Evolutionary conservation across 2,329 filamentous ascomycete genomes (phyloP).

Genomic region (Amauroascus verrucosus): DNA sequence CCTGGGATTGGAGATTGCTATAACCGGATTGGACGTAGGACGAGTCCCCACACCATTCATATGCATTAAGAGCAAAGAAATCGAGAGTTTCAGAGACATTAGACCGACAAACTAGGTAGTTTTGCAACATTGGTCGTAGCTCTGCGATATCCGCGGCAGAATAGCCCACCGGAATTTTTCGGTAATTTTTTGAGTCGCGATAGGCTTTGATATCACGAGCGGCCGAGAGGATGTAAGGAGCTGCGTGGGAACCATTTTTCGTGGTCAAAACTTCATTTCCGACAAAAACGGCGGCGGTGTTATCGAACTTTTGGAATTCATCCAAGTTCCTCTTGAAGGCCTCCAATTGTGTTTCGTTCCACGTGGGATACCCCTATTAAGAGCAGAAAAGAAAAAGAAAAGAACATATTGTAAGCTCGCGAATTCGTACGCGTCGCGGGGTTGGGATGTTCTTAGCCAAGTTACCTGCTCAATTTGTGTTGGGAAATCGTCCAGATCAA

Average conservation of each 20-base stretch:
- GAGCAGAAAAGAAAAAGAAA: no score
- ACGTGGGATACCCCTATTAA: slow-evolving; percentile 48
- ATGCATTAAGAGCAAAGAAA: slow-evolving; percentile 78
- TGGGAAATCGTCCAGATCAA: slow-evolving; percentile 57
- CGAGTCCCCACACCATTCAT: slow-evolving; percentile 60
- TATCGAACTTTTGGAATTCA: slow-evolving; percentile 64
- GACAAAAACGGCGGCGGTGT: slow-evolving; percentile 73
- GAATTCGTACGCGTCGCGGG: background rate
- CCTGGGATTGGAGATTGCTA: slow-evolving; percentile 53
- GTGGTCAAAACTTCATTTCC: slow-evolving; percentile 67
- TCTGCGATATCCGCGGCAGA: slow-evolving; percentile 74
- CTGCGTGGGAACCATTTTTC: slow-evolving; percentile 49
- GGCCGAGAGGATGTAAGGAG: slow-evolving; percentile 75
- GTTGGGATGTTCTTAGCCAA: background rate
- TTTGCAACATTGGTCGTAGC: slow-evolving; percentile 53
- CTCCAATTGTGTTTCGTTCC: slow-evolving; percentile 62
- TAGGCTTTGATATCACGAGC: slow-evolving; percentile 75
- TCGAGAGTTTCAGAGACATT: slow-evolving; percentile 60
- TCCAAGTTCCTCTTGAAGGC: slow-evolving; percentile 65
- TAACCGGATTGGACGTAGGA: slow-evolving; percentile 59
- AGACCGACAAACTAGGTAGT: slow-evolving; percentile 68
- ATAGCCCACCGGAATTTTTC: slow-evolving; percentile 75
- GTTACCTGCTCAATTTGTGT: slow-evolving; percentile 36
- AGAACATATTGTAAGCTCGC: background rate
- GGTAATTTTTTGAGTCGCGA: slow-evolving; percentile 62